These are phyloP conservation scores for Yamadazyma blattariae DNA, from an alignment of 1,139 yeast genomes.

Conservation along the genomic window DNA sequence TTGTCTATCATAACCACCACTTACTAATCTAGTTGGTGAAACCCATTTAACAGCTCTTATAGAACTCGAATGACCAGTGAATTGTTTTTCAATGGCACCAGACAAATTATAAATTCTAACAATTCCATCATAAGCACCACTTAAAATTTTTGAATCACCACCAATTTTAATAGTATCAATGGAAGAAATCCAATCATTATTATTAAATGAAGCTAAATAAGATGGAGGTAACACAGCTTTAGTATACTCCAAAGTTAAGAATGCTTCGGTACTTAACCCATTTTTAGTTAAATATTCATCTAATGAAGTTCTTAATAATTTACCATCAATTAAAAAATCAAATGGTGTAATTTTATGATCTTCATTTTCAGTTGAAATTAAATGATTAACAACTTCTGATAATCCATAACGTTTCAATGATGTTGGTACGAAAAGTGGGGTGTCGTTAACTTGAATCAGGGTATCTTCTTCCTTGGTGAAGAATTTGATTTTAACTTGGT, in stretches of 20 bases:
- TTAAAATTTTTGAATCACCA: conserved; percentile 54
- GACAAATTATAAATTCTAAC: conserved; percentile 85
- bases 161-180: conserved; percentile 48
- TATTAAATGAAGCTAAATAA: conserved; percentile 79
- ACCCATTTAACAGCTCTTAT: conserved; percentile 80
- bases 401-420: conserved; percentile 85
- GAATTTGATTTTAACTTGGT: conserved; percentile 70
- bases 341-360: conserved; percentile 75
- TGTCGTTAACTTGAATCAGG: conserved; percentile 67
- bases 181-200: conserved; percentile 95
- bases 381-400: conserved; percentile 91
- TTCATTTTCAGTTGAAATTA: conserved; percentile 41
- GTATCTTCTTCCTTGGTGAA: conserved; percentile 85
- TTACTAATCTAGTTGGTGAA: conserved; percentile 69
- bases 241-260: conserved; percentile 81
- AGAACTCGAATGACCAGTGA: conserved; percentile 85
- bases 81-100: conserved; percentile 80
- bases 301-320: conserved; percentile 70
- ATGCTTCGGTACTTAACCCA: conserved; percentile 82
- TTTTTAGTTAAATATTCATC: conserved; percentile 73
- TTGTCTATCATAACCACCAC: conserved; percentile 88
- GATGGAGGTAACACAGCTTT: conserved; percentile 93
- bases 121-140: conserved; percentile 93
- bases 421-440: conserved; percentile 85
- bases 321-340: conserved; percentile 88